Percentiles rank a stretch among this genome's conserved stretches.
phyloP scores from a whole-genome alignment of 306 rosid genomes.

The Trifolium fragiferum region DNA sequence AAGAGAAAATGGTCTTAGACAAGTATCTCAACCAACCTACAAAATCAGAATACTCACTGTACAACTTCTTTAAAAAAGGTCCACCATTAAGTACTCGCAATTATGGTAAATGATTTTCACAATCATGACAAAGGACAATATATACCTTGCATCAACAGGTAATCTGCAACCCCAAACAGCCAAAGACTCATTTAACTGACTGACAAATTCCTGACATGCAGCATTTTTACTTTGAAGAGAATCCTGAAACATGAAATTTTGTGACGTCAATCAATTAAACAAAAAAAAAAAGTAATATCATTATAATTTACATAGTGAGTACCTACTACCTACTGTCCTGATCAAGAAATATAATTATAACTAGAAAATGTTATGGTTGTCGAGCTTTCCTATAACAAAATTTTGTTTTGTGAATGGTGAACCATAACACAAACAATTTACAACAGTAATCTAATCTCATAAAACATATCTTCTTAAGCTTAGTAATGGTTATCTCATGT shows the following conservation, averaged over 20 bases:
- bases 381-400: constrained; percentile 32
- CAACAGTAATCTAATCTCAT: constrained; percentile 5
- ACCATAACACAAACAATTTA: not conserved
- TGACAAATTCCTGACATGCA: constrained; percentile 65
- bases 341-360: constrained; percentile 8
- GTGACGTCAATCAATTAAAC: constrained; percentile 23
- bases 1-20: constrained; percentile 2
- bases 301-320: constrained; percentile 23
- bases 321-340: constrained; percentile 22
- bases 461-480: constrained; percentile 19
- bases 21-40: constrained; percentile 4
- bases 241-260: constrained; percentile 60
- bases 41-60: constrained; percentile 26
- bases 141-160: constrained; percentile 82
- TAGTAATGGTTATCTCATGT: constrained; percentile 18
- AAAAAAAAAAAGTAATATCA: constrained; percentile 9
- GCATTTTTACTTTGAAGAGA: constrained; percentile 79
- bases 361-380: constrained; percentile 15
- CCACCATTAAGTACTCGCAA: constrained; percentile 15
- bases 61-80: constrained; percentile 30
- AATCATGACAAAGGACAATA: constrained; percentile 19
- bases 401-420: constrained; percentile 8
- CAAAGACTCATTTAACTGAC: constrained; percentile 78
- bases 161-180: constrained; percentile 81
- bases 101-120: constrained; percentile 30